phyloP scores from a whole-genome alignment of 805 yeast genomes.

The Candida fluviatilis region DNA sequence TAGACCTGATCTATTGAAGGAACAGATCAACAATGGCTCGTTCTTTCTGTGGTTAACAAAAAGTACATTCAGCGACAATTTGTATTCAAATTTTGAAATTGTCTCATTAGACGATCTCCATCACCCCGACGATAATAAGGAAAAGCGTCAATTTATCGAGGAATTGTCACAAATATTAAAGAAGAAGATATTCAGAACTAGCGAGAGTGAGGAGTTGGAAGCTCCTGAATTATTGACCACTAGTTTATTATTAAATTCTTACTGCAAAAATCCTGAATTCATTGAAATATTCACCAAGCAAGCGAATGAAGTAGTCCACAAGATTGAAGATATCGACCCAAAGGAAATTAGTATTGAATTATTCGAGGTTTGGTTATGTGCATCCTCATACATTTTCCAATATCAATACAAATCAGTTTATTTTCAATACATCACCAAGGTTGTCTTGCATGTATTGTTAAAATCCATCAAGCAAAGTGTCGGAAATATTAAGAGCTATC shows the following conservation, averaged over 20 bases:
- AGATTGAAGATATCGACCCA: constrained; percentile 13
- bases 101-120: neutral
- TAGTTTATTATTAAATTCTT: constrained; percentile 11
- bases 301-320: constrained; percentile 6
- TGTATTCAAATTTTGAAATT: constrained; percentile 8
- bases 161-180: constrained; percentile 2
- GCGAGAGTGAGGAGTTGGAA: constrained; percentile 9
- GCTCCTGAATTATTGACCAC: constrained; percentile 17
- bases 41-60: constrained; percentile 31
- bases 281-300: constrained; percentile 13
- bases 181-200: neutral
- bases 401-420: constrained; percentile 29
- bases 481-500: constrained; percentile 11
- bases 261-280: constrained; percentile 14
- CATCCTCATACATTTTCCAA: constrained; percentile 34
- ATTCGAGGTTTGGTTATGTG: constrained; percentile 32
- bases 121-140: neutral
- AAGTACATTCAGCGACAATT: constrained; percentile 18
- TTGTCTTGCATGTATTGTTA: constrained; percentile 23
- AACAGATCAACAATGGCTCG: constrained; percentile 20
- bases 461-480: constrained; percentile 15
- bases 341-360: constrained; percentile 14
- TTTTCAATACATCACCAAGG: constrained; percentile 21
- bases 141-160: neutral
- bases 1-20: constrained; percentile 18